phyloP scores from a whole-genome alignment of 148 eudicot species.

The Diospyros lotus region DNA sequence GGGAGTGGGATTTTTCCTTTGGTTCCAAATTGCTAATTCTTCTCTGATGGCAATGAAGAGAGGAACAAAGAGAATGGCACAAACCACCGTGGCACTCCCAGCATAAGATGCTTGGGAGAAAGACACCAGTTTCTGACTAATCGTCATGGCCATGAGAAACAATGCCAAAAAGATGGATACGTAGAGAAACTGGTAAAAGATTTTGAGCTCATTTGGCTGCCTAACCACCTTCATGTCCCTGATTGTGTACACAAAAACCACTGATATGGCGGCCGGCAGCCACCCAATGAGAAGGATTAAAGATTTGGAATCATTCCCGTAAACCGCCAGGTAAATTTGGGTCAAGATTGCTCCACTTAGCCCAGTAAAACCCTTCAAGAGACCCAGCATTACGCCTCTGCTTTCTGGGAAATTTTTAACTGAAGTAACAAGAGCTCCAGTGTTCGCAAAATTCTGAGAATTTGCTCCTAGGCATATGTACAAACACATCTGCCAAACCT shows the following conservation, averaged over 20 bases:
- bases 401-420: conserved; percentile 15
- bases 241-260: conserved; percentile 14
- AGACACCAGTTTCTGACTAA: conserved; percentile 11
- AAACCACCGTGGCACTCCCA: conserved; percentile 12
- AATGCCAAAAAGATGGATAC: conserved; percentile 13
- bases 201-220: conserved; percentile 2
- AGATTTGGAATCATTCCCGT: conserved; percentile 17
- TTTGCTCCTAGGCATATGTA: conserved; percentile 20
- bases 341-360: conserved; percentile 19
- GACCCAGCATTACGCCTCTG: conserved; percentile 15
- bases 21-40: conserved; percentile 8
- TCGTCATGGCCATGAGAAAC: conserved; percentile 14
- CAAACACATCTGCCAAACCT: conserved; percentile 19
- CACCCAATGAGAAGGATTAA: conserved; percentile 16
- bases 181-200: conserved; percentile 11
- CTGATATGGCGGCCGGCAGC: conserved; percentile 18
- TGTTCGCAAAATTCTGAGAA: conserved; percentile 19
- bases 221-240: conserved; percentile 6
- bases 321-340: conserved; percentile 10
- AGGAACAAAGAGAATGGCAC: conserved; percentile 13
- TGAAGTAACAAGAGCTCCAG: conserved; percentile 17
- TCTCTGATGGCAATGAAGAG: conserved; percentile 10
- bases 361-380: conserved; percentile 12
- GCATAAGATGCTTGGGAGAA: conserved; percentile 15
- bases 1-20: background rate